These are phyloP conservation scores for Ophioceras dolichostomum DNA, from an alignment of 2,329 filamentous ascomycete genomes.

Conservation along the genomic window DNA sequence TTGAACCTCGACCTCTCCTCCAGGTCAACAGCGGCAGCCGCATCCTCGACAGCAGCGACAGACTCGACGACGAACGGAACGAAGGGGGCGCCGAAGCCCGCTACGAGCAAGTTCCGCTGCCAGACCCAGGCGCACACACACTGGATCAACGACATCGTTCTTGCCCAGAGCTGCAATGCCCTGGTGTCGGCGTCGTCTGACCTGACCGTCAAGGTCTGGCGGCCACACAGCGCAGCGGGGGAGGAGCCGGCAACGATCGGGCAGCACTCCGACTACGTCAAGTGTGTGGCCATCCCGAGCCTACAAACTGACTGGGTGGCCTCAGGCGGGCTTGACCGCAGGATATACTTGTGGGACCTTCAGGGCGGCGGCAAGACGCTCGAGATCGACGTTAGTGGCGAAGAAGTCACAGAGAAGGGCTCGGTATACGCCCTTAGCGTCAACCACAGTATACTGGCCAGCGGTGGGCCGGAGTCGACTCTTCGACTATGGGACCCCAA, in stretches of 20 bases:
- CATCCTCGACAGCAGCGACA: constrained; percentile 12
- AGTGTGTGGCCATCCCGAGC: constrained; percentile 71
- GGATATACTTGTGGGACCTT: constrained; percentile 88
- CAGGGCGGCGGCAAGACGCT: constrained; percentile 76
- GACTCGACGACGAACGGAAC: too few relatives aligned
- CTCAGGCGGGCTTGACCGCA: constrained; percentile 84
- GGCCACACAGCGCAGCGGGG: constrained; percentile 55
- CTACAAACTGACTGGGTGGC: constrained; percentile 67
- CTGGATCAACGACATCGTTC: constrained; percentile 88
- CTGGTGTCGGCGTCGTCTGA: constrained; percentile 90
- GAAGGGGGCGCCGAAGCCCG: constrained; percentile 26
- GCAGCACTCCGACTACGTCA: constrained; percentile 91
- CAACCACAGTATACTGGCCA: constrained; percentile 71
- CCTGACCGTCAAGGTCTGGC: constrained; percentile 85
- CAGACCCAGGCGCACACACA: constrained; percentile 72
- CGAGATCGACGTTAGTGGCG: constrained; percentile 73
- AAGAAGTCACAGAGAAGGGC: constrained; percentile 79
- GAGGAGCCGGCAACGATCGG: constrained; percentile 71
- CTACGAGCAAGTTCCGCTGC: constrained; percentile 46
- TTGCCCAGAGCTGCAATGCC: constrained; percentile 65
- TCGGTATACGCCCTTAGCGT: constrained; percentile 87
- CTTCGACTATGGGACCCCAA: constrained; percentile 86
- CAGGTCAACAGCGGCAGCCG: too few relatives aligned
- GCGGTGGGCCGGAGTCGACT: constrained; percentile 86
- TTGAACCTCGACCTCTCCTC: constrained; percentile 60